These are phyloP conservation scores for Hapsidospora chrysogenum DNA, from an alignment of 495 filamentous ascomycete species.

Conservation along the genomic window DNA sequence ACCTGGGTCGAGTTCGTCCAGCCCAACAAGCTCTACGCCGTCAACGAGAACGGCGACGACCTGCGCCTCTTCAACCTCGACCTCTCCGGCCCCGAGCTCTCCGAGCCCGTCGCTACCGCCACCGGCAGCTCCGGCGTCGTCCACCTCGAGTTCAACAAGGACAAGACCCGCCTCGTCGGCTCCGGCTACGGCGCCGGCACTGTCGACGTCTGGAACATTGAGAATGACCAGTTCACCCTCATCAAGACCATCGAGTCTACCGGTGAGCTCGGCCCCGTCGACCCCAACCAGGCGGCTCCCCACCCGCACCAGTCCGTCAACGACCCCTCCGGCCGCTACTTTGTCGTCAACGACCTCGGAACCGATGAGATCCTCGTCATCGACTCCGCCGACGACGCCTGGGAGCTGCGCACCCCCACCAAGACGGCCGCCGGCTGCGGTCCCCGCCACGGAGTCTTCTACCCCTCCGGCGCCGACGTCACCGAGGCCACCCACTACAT, in stretches of 20 bases:
- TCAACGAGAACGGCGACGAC: slow-evolving; percentile 13
- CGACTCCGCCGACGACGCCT: slow-evolving; percentile 10
- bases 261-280: slow-evolving; percentile 8
- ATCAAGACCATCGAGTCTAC: slow-evolving; percentile 8
- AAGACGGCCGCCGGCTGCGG: slow-evolving; percentile 8
- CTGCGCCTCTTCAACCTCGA: slow-evolving; percentile 5
- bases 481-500: slow-evolving; percentile 9
- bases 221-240: slow-evolving; percentile 7
- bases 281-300: slow-evolving; percentile 5
- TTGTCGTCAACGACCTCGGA: slow-evolving; percentile 16
- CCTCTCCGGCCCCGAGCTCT: not conserved
- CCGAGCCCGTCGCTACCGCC: not conserved
- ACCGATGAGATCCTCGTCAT: slow-evolving; percentile 15
- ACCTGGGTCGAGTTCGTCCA: slow-evolving; percentile 14
- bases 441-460: slow-evolving; percentile 18
- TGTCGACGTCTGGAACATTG: slow-evolving; percentile 16
- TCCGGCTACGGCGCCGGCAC: slow-evolving; percentile 10
- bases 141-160: slow-evolving; percentile 14
- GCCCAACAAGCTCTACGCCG: slow-evolving; percentile 11
- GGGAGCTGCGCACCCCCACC: slow-evolving; percentile 8
- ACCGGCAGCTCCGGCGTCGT: slow-evolving; percentile 15
- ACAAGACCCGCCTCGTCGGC: slow-evolving; percentile 13
- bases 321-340: slow-evolving; percentile 15
- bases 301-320: slow-evolving; percentile 18
- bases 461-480: slow-evolving; percentile 5